These are phyloP conservation scores for Phaffomyces opuntiae DNA, from an alignment of 805 yeast species.

Conservation along the genomic window DNA sequence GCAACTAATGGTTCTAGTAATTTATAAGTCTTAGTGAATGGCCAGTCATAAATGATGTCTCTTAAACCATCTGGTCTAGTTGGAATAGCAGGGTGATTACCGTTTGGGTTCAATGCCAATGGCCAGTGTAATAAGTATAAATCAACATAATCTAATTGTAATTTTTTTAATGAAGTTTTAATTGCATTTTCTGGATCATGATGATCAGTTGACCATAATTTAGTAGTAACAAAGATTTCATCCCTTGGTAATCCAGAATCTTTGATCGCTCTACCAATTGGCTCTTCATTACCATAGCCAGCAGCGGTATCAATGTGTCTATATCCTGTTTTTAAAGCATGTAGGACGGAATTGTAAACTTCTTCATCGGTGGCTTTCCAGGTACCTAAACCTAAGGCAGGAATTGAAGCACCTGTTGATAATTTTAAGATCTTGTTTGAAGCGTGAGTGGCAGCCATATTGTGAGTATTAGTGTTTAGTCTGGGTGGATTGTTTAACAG, in stretches of 20 bases:
- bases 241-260: slow-evolving; percentile 6
- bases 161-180: slow-evolving; percentile 20
- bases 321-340: slow-evolving; percentile 35
- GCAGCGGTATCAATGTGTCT: slow-evolving; percentile 60
- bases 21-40: slow-evolving; percentile 18
- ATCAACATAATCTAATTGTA: slow-evolving; percentile 65
- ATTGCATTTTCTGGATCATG: slow-evolving; percentile 46
- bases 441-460: neutral
- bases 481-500: too few relatives aligned
- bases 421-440: slow-evolving; percentile 17
- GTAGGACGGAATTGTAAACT: slow-evolving; percentile 2
- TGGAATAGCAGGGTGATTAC: slow-evolving; percentile 28
- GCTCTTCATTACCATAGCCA: slow-evolving; percentile 46
- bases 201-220: slow-evolving; percentile 46
- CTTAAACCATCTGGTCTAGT: slow-evolving; percentile 30
- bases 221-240: slow-evolving; percentile 35
- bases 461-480: neutral
- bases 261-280: slow-evolving; percentile 37
- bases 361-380: slow-evolving; percentile 4
- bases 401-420: slow-evolving; percentile 44
- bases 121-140: slow-evolving; percentile 84
- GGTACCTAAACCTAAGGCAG: slow-evolving; percentile 18
- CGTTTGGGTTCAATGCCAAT: slow-evolving; percentile 30
- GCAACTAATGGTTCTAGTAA: slow-evolving; percentile 9
- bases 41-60: slow-evolving; percentile 38